Conservation (phyloP, 1,284 basidiomycete species). For the Entoloma clypeatum region DNA sequence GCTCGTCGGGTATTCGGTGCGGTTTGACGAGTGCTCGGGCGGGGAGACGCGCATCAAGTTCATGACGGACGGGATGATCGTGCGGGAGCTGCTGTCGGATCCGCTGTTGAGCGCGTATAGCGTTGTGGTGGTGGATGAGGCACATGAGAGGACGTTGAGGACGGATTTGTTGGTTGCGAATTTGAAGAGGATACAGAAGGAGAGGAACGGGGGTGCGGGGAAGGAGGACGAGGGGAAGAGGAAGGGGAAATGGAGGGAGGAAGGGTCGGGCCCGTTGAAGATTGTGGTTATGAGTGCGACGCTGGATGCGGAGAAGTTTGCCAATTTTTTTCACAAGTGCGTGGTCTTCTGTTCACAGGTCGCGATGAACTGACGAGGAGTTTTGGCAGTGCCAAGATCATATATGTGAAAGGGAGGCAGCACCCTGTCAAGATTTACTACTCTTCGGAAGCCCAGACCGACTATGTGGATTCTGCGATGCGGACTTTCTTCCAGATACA, state of each 20-base stretch:
- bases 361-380: slow-evolving; percentile 30
- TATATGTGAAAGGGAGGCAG: slow-evolving; percentile 92
- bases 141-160: slow-evolving; percentile 92
- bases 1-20: slow-evolving; percentile 90
- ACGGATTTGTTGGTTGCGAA: slow-evolving; percentile 94
- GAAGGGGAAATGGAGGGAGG: slow-evolving; percentile 34
- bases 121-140: slow-evolving; percentile 93
- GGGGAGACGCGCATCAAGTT: slow-evolving; percentile 85
- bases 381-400: slow-evolving; percentile 68
- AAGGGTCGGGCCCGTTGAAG: slow-evolving; percentile 61
- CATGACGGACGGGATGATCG: slow-evolving; percentile 95
- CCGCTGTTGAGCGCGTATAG: slow-evolving; percentile 81
- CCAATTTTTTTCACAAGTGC: slow-evolving; percentile 80
- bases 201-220: slow-evolving; percentile 49
- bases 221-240: slow-evolving; percentile 32
- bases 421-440: slow-evolving; percentile 87
- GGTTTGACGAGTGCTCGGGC: slow-evolving; percentile 85
- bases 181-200: slow-evolving; percentile 81
- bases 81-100: slow-evolving; percentile 84
- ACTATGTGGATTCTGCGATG: slow-evolving; percentile 88
- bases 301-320: slow-evolving; percentile 92
- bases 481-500: slow-evolving; percentile 93
- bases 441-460: slow-evolving; percentile 66
- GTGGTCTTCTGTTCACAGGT: slow-evolving; percentile 24
- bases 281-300: slow-evolving; percentile 98